Conservation (phyloP, 2,329 filamentous ascomycete genomes). For the Zymoseptoria ardabiliae region DNA sequence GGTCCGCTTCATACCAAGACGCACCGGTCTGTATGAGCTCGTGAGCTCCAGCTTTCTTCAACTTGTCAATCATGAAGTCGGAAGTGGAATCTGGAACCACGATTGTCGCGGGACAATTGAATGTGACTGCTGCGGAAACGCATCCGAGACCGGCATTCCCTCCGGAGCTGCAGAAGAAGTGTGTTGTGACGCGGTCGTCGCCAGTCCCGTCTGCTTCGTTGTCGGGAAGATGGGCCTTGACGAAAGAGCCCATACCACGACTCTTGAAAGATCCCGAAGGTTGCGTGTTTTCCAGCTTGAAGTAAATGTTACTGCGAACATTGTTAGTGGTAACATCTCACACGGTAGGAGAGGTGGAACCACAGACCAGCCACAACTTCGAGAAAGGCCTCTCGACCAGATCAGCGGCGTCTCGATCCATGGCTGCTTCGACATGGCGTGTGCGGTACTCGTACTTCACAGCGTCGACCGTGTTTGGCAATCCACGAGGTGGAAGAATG, state of each 20-base stretch:
- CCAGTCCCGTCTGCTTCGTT: slow-evolving; percentile 28
- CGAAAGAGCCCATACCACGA: slow-evolving; percentile 63
- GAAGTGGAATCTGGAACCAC: slow-evolving; percentile 63
- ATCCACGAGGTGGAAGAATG: not conserved
- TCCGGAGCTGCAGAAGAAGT: slow-evolving; percentile 75
- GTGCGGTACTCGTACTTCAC: not conserved
- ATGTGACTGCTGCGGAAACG: slow-evolving; percentile 60
- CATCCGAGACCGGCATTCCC: slow-evolving; percentile 82
- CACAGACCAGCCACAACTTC: slow-evolving; percentile 62
- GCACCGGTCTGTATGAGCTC: slow-evolving; percentile 62
- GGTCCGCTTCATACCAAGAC: slow-evolving; percentile 63
- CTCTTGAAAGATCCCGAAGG: slow-evolving; percentile 87
- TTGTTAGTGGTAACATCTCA: slow-evolving; percentile 28
- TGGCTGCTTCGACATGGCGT: slow-evolving; percentile 32
- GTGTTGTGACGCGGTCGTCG: slow-evolving; percentile 25
- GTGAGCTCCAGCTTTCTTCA: slow-evolving; percentile 58
- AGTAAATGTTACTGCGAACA: slow-evolving; percentile 60
- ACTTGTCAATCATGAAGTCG: slow-evolving; percentile 62
- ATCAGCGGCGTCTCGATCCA: slow-evolving; percentile 68
- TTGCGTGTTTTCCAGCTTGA: slow-evolving; percentile 81
- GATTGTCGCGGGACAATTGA: slow-evolving; percentile 64
- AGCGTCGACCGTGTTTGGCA: not conserved
- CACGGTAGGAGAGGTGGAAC: slow-evolving; percentile 1
- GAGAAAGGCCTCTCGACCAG: slow-evolving; percentile 58
- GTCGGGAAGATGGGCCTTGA: slow-evolving; percentile 41